These are phyloP conservation scores for Phaffia rhodozyma DNA, from an alignment of 1,284 basidiomycete species.

Conservation along the genomic window DNA sequence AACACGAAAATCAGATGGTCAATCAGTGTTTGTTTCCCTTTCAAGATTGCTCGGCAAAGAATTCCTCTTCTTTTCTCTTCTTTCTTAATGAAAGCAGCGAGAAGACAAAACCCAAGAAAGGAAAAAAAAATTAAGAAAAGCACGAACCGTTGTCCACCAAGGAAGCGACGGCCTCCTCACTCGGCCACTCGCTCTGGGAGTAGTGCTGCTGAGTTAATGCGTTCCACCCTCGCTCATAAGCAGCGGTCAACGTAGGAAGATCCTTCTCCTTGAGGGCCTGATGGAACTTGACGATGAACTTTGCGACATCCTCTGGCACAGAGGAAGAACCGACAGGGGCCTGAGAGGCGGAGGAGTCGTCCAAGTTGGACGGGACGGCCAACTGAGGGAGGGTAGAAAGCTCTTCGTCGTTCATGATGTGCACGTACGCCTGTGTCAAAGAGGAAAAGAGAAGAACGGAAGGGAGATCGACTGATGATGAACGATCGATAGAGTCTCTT, in stretches of 20 bases:
- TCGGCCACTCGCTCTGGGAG: slow-evolving; percentile 88
- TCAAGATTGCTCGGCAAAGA: neutral
- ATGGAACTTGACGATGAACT: slow-evolving; percentile 87
- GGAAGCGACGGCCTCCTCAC: slow-evolving; percentile 87
- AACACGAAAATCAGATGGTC: neutral
- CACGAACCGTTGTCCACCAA: slow-evolving; percentile 78
- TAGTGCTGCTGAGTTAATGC: slow-evolving; percentile 93
- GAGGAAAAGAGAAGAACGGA: too few species aligned
- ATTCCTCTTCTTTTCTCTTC: too few species aligned
- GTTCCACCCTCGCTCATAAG: slow-evolving; percentile 95
- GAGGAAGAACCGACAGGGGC: neutral
- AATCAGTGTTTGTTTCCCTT: neutral
- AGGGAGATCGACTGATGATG: too few species aligned
- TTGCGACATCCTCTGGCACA: slow-evolving; percentile 36
- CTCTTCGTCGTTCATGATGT: slow-evolving; percentile 1
- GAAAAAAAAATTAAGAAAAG: neutral
- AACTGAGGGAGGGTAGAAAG: neutral
- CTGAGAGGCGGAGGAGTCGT: neutral
- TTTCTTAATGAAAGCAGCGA: too few species aligned
- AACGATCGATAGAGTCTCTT: too few species aligned
- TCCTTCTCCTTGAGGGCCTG: slow-evolving; percentile 58
- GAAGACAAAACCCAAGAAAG: neutral
- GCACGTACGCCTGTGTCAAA: neutral
- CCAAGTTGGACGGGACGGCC: neutral
- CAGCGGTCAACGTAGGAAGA: slow-evolving; percentile 71